Conservation (phyloP, 805 yeast species). For the Candida vaughaniae region DNA sequence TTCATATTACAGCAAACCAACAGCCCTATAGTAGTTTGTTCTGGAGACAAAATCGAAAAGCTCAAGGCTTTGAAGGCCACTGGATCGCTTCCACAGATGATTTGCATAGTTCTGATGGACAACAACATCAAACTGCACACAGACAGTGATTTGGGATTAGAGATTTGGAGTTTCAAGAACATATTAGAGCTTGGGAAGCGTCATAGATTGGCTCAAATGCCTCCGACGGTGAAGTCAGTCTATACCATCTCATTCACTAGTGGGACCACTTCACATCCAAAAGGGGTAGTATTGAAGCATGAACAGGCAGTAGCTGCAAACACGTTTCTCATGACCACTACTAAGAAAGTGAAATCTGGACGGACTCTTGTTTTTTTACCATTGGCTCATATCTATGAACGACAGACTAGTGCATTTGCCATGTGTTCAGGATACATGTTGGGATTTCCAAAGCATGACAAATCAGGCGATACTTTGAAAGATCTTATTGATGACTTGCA, state of each 20-base stretch:
- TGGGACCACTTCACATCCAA: conserved; percentile 64
- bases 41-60: conserved; percentile 47
- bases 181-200: conserved; percentile 37
- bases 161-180: conserved; percentile 26
- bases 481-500: conserved; percentile 54
- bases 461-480: conserved; percentile 35
- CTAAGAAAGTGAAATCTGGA: conserved; percentile 16
- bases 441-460: conserved; percentile 44
- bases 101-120: conserved; percentile 49
- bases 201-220: conserved; percentile 19
- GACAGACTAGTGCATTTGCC: conserved; percentile 44
- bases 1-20: conserved; percentile 30
- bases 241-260: conserved; percentile 48
- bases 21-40: conserved; percentile 47
- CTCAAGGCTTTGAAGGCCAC: background rate
- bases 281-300: conserved; percentile 63
- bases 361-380: conserved; percentile 47
- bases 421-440: conserved; percentile 47
- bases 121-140: background rate
- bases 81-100: conserved; percentile 35
- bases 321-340: conserved; percentile 30
- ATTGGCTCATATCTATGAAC: conserved; percentile 56
- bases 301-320: conserved; percentile 47
- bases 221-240: conserved; percentile 31
- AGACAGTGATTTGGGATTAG: conserved; percentile 1